Evolutionary conservation across 306 rosid species (phyloP), one percentile per base, ranked within the genome.

Genomic region (Quercus bicolor): DNA sequence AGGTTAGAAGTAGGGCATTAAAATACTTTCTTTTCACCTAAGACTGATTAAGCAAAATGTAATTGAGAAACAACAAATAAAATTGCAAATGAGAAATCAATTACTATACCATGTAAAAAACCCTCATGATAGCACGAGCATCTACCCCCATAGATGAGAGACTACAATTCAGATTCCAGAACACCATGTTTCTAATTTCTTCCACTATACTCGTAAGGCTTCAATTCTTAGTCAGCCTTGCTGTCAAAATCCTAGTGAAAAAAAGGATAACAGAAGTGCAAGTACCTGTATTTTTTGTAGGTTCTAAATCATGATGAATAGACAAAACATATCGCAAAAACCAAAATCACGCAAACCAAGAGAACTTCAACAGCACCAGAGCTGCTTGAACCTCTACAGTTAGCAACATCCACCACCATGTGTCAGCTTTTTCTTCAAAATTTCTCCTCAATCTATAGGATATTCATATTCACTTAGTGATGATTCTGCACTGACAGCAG

Each of bases 171-270:
- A 54, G 24, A 65, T 29, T 40, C 57, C 77, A 70, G 48, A 8
- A 76, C n/a, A 48, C 59, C 59, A 37, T 72, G 29, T 73, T 66
- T 76, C 26, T 45, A 48, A 57, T 73, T 81, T 48, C 37, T 54
- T 73, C 14, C 74, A 43, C 68, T 73, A 20, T 73, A 68, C 16
- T 76, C 75, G 68, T 65, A 59, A 76, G 79, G 77, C 77, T 77
- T 80, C 75, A 28, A 37, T 68, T 72, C 77, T 51, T 21, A 18
- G 37, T 72, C 55, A 64, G 55, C 76, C 70, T 79, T 21, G 77
- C 65, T 45, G 60, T 72, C 40, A 52, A 54, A 72, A 69, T 72
- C 31, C 59, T 8, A 15, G 56, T 10, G 45, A 78, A 78, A 68
- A 78, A 68, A 37, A 48, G 26, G 76, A 61, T 56, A 60, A 10